These are phyloP conservation scores for Hamamelis virginiana DNA, from an alignment of 164 flowering plant species.

Conservation along the genomic window DNA sequence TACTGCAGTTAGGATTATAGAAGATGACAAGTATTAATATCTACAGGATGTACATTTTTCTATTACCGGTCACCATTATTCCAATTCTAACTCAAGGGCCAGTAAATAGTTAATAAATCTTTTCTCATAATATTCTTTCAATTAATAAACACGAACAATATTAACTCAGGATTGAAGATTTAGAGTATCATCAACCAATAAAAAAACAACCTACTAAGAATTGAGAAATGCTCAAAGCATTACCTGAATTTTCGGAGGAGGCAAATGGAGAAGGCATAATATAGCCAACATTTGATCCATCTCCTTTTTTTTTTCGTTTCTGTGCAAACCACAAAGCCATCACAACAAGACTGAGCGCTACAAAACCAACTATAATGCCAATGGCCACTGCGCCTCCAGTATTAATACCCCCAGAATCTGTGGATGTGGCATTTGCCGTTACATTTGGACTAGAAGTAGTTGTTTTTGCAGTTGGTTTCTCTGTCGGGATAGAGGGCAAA, in stretches of 20 bases:
- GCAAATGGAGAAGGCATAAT: conserved; percentile 46
- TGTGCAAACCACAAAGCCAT: conserved; percentile 41
- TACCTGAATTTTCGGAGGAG: conserved; percentile 61
- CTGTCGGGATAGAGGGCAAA: conserved; percentile 25
- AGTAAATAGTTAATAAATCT: too few species aligned
- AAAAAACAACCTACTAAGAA: not conserved
- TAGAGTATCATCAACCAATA: not conserved
- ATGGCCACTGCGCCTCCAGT: conserved; percentile 37
- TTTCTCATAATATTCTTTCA: not conserved
- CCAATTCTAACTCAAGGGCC: too few species aligned
- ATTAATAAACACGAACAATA: not conserved
- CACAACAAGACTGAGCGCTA: conserved; percentile 41
- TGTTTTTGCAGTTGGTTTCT: conserved; percentile 37
- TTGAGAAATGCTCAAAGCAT: not conserved
- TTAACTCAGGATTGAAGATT: not conserved
- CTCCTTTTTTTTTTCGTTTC: conserved; percentile 32
- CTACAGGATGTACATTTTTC: too few species aligned
- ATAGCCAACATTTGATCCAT: conserved; percentile 20
- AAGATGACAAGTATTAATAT: too few species aligned
- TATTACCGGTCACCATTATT: too few species aligned
- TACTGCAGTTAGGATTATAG: too few species aligned
- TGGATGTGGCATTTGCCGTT: conserved; percentile 14
- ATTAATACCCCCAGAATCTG: conserved; percentile 16
- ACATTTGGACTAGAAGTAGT: conserved; percentile 17
- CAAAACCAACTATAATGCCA: conserved; percentile 38